A percentile compares a stretch with the other conserved stretches of the same genome.
phyloP scores from a whole-genome alignment of 2,329 filamentous ascomycete species.

The Raffaelea albimanens region DNA sequence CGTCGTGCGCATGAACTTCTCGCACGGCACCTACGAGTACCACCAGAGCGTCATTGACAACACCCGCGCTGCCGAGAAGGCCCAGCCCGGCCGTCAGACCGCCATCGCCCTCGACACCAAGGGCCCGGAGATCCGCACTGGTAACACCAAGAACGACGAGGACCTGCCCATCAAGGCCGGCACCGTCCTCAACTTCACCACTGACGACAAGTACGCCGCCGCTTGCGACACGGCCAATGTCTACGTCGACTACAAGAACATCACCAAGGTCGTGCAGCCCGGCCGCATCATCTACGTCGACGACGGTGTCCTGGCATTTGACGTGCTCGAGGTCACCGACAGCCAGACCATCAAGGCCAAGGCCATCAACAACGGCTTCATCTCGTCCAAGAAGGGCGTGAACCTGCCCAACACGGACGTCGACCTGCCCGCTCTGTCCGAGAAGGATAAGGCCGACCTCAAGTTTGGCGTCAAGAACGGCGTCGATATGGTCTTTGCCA shows the following conservation, averaged over 20 bases:
- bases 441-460: constrained; percentile 95
- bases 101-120: constrained; percentile 85
- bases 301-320: constrained; percentile 93
- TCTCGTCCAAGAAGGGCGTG: constrained; percentile 98
- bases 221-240: constrained; percentile 85
- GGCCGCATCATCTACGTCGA: constrained; percentile 96
- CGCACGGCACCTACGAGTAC: constrained; percentile 89
- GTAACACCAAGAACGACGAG: constrained; percentile 63
- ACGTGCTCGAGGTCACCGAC: constrained; percentile 80
- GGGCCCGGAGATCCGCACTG: constrained; percentile 53
- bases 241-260: constrained; percentile 99
- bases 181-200: constrained; percentile 88
- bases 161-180: constrained; percentile 78
- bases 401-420: constrained; percentile 98
- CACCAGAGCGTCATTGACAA: constrained; percentile 92
- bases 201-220: constrained; percentile 84
- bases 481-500: constrained; percentile 98
- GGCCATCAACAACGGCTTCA: constrained; percentile 95
- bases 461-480: constrained; percentile 96
- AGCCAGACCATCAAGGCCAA: constrained; percentile 79
- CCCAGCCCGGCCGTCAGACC: constrained; percentile 71
- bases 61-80: constrained; percentile 74
- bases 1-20: constrained; percentile 99
- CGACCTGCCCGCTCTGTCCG: constrained; percentile 90
- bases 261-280: constrained; percentile 89